These are phyloP conservation scores for Periconia sp. DNA, from an alignment of 2,329 filamentous ascomycete species.

Conservation along the genomic window DNA sequence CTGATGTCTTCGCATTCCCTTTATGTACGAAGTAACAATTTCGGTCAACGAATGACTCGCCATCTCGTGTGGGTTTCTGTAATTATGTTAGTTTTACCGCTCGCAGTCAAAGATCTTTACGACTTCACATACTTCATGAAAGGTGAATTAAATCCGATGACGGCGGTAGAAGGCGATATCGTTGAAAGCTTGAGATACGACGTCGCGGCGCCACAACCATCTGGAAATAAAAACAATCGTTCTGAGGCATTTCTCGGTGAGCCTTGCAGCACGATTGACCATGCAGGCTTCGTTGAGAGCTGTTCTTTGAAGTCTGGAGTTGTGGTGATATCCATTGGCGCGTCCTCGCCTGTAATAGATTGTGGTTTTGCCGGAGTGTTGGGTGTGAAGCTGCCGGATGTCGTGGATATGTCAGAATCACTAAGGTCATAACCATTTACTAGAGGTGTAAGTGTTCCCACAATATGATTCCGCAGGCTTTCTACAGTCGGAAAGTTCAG, in stretches of 20 bases:
- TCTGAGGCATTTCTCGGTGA: constrained; percentile 38
- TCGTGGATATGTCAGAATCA: constrained; percentile 7
- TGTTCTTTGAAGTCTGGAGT: background rate
- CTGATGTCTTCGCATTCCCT: constrained; percentile 71
- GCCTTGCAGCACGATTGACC: constrained; percentile 55
- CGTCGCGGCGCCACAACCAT: constrained; percentile 55
- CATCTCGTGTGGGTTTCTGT: constrained; percentile 28
- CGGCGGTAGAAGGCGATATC: constrained; percentile 54
- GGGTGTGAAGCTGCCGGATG: constrained; percentile 8
- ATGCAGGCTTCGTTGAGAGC: constrained; percentile 5
- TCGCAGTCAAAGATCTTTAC: no score
- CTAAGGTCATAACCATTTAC: constrained; percentile 24
- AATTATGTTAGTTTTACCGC: no score
- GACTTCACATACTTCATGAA: constrained; percentile 44
- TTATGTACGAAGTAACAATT: constrained; percentile 66
- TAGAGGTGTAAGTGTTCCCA: no score
- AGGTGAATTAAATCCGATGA: constrained; percentile 59
- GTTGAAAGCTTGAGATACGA: constrained; percentile 48
- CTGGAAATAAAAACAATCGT: constrained; percentile 54
- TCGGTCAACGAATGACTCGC: constrained; percentile 53
- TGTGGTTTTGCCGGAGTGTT: no score
- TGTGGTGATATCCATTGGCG: constrained; percentile 9
- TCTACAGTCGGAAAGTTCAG: constrained; percentile 63
- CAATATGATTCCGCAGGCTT: no score
- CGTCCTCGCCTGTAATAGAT: constrained; percentile 11